These are phyloP conservation scores for Forsythia suspensa DNA, from an alignment of 257 asterid species.

Conservation along the genomic window DNA sequence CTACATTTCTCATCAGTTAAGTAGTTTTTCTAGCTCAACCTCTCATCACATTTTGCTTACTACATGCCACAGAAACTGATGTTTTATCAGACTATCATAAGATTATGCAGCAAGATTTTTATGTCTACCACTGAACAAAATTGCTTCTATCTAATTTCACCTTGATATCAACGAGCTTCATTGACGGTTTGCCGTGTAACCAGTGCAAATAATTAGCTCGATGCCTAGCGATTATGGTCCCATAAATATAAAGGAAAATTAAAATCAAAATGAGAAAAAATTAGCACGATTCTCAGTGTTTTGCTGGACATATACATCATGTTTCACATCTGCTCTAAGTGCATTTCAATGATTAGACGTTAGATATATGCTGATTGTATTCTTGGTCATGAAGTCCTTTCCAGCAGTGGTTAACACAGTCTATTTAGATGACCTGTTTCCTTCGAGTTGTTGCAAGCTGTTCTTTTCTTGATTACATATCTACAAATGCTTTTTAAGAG, in stretches of 20 bases:
- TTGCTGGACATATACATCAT: background rate
- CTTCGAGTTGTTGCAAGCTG: background rate
- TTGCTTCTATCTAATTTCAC: conserved; percentile 11
- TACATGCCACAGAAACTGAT: conserved; percentile 13
- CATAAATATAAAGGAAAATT: background rate
- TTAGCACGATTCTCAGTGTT: background rate
- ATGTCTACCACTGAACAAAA: background rate
- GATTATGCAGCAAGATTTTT: background rate
- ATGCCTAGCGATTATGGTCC: background rate
- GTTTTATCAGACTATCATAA: background rate
- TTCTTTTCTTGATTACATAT: background rate
- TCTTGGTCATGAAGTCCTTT: background rate
- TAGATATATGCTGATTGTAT: background rate
- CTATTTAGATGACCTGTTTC: background rate
- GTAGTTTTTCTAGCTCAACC: background rate
- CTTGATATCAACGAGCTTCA: background rate
- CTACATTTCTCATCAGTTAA: background rate
- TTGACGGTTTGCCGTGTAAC: background rate
- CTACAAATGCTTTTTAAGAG: background rate
- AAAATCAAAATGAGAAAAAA: background rate
- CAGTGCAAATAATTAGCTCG: background rate
- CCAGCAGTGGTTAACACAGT: background rate
- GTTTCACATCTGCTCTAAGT: background rate
- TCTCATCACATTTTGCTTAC: background rate
- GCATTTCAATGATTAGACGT: background rate